Evolutionary conservation across 352 stramenopile species (phyloP), one percentile per base, ranked within the genome.

Genomic region (Pelagophyceae sp.): DNA sequence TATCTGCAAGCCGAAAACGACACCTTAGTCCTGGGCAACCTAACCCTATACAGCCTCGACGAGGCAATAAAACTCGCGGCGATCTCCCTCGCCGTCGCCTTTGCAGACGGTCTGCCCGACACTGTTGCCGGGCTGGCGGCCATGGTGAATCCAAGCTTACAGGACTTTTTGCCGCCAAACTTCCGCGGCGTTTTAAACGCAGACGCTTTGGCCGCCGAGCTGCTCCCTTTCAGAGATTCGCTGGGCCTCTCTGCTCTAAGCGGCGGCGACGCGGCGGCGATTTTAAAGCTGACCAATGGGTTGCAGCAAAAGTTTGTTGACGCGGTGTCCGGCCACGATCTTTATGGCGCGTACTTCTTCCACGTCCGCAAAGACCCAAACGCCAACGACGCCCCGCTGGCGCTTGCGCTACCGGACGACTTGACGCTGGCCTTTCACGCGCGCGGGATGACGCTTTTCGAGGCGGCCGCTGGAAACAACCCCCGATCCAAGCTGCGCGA

Each of bases 1-100:
- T 95, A 94, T 78, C 89, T 95, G 37, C 92, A 97, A 81, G 90
- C 93, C 25, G 86, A 96, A 72, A 90, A 97, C 72, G 93, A 97
- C 71, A 90, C 96, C 67, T 91, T 96, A 33, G 67, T 75, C 63
- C 90, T 86, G 54, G 91, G 91, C 19, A 85, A 89, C 15, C 81
- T 96, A 38, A 78, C 90, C 31, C 86, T 92, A 80, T 82, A 94
- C 77, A 86, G 92, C 33, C 81, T 89, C 15, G 82, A 94, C 6
- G 78, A 93, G 60, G 35, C 61, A 11, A 6, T 79, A 31, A 84
- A 90, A 32, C 84, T 96, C 31, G 87, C 90, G 0, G 84, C 90
- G 32, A 76, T 92, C 17, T 88, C 88, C 19, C 88, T 96, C 58
- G 87, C 88, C 15, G 87, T 96, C 25, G 93, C 95, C 50, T 81